phyloP scores from a whole-genome alignment of 2,329 filamentous ascomycete species.

The Septoria petroselini region DNA sequence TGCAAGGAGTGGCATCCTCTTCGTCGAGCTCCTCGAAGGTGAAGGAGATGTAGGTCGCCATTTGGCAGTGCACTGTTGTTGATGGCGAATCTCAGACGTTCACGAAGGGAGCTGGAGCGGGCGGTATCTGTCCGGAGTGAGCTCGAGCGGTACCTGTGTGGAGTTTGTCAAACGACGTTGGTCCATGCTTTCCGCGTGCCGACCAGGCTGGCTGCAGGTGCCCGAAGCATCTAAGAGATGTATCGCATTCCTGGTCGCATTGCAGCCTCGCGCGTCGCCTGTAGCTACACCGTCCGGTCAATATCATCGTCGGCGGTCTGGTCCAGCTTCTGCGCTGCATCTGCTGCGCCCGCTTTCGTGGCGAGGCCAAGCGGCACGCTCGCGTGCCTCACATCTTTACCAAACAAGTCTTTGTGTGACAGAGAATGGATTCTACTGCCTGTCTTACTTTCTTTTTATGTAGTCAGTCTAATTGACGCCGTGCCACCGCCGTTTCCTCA shows the following conservation, averaged over 20 bases:
- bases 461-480: background rate
- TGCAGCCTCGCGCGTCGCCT: no score
- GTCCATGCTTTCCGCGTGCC: no score
- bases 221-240: background rate
- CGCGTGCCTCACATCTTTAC: no score
- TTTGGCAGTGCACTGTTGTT: conserved; percentile 1
- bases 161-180: no score
- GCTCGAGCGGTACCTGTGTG: background rate
- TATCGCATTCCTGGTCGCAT: no score
- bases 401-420: background rate
- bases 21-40: conserved; percentile 28
- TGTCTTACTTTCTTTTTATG: background rate
- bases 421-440: background rate
- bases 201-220: background rate
- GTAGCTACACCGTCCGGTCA: no score
- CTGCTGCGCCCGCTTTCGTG: no score
- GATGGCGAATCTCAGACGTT: background rate
- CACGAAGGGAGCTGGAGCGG: background rate
- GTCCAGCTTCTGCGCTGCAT: no score
- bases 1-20: conserved; percentile 24
- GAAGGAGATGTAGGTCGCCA: conserved; percentile 24
- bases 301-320: no score
- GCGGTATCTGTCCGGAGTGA: background rate
- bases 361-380: no score
- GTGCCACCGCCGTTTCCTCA: background rate